Base-by-base conservation (phyloP, 768 basidiomycete species). In the Mrakia frigida region DNA sequence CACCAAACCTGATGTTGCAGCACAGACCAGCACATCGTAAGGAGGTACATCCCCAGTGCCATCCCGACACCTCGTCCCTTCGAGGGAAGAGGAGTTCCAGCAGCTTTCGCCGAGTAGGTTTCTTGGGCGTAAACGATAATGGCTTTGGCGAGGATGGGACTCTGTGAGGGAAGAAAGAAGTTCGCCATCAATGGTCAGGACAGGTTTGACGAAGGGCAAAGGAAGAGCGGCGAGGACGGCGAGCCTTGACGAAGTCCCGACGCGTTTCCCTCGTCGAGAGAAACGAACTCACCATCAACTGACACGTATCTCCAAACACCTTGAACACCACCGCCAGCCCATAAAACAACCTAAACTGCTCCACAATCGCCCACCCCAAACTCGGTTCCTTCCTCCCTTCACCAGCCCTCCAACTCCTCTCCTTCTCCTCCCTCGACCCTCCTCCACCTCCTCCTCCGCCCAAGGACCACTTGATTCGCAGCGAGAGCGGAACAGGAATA, bases 381-480 rank as follows among this genome's bases (percentile, higher is more conserved):
- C 80, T 82, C 13, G 83, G 80, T 23, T 79, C 75, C 74, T 82
- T 82, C 72, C 81, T 81, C 5, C 83, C 82, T 25, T 72, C 74
- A n/a, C 80, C 81, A 11, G 77, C 77, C 21, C 81, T 76, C 78
- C 82, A 77, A 74, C 88, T 87, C 79, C 88, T 85, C 90, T 91
- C 91, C 72, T 85, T 81, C 75, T 86, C 87, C 84, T 92, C 90
- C 74, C 87, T 87, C 67, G 86, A 86, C 50, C 87, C 83, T 46
- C 87, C 85, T 52, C 87, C 83, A 46, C 87, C 84, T 43, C 84
- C 82, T 65, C 86, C 43, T 46, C 18, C 9, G 18, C 43, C 83
- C 0, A 93, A 74, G 6, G 86, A 82, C 89, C 91, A 94, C 86
- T 87, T 86, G 9, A 90, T 35, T 2, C 82, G 84, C 74, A 85